These are phyloP conservation scores for Syncephalastrum monosporum DNA, from an alignment of 371 early-diverging fungal species.

Conservation along the genomic window DNA sequence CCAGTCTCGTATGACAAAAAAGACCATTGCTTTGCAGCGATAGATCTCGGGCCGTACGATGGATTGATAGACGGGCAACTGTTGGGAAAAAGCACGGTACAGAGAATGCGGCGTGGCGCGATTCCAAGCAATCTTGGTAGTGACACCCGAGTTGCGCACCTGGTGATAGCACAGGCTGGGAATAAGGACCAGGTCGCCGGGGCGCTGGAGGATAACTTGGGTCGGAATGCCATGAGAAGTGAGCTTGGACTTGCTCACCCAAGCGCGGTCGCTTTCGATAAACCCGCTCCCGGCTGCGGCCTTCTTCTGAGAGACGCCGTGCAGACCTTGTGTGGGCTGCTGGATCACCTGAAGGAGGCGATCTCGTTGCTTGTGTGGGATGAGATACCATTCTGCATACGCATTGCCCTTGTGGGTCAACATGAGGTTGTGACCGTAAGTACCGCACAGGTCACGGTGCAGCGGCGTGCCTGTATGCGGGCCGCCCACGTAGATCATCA, in stretches of 20 bases:
- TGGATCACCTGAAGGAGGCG: slow-evolving; percentile 7
- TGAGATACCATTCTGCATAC: slow-evolving; percentile 33
- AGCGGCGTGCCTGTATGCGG: slow-evolving; percentile 30
- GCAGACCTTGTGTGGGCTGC: slow-evolving; percentile 1
- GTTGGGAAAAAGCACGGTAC: slow-evolving; percentile 20
- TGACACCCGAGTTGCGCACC: slow-evolving; percentile 31
- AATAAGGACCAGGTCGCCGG: slow-evolving; percentile 39
- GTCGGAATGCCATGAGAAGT: slow-evolving; percentile 9
- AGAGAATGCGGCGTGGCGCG: slow-evolving; percentile 27
- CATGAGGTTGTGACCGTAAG: slow-evolving; percentile 46
- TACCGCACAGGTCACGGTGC: slow-evolving; percentile 38
- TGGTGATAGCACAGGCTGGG: slow-evolving; percentile 43
- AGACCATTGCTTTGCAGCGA: slow-evolving; percentile 34
- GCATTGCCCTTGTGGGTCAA: slow-evolving; percentile 16
- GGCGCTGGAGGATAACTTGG: slow-evolving; percentile 28
- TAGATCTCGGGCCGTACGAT: slow-evolving; percentile 36
- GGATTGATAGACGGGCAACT: slow-evolving; percentile 28
- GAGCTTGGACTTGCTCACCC: slow-evolving; percentile 13
- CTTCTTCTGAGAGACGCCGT: not conserved
- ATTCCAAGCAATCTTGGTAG: slow-evolving; percentile 43
- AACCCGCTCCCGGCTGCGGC: slow-evolving; percentile 18
- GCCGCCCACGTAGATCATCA: slow-evolving; percentile 42
- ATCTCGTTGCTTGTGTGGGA: slow-evolving; percentile 19
- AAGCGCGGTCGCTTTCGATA: slow-evolving; percentile 40
- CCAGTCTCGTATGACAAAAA: slow-evolving; percentile 22